Evolutionary conservation across 2,329 filamentous ascomycete species (phyloP).

Genomic region (Xylariomycetidae sp.): DNA sequence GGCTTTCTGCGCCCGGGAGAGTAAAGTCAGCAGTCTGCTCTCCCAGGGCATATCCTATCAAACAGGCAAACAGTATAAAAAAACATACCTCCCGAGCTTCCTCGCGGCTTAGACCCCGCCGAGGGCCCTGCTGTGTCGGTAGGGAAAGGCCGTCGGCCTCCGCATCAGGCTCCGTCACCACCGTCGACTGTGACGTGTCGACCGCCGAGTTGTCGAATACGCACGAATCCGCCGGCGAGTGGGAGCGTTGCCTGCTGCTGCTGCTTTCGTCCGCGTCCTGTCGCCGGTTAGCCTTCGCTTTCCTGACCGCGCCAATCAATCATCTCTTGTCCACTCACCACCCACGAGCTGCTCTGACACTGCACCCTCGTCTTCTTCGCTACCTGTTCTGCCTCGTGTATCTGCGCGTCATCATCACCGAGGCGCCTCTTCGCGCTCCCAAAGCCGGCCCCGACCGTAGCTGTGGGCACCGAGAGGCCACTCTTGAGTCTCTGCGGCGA

Average conservation of each 20-base stretch:
- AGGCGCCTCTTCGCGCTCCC: too few relatives aligned
- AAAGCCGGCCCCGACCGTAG: too few relatives aligned
- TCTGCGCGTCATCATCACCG: too few relatives aligned
- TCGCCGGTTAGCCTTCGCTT: too few relatives aligned
- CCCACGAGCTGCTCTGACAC: too few relatives aligned
- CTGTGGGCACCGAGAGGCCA: too few relatives aligned
- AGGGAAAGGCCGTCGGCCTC: slow-evolving; percentile 8
- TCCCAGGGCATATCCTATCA: not conserved
- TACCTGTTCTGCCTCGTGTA: too few relatives aligned
- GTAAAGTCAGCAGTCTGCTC: not conserved
- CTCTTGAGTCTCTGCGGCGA: too few relatives aligned
- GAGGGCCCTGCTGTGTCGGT: slow-evolving; percentile 15
- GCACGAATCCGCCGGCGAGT: slow-evolving; percentile 40
- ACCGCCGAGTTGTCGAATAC: slow-evolving; percentile 45
- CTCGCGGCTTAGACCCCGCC: slow-evolving; percentile 41
- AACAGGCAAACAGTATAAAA: not conserved
- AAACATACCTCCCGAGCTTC: slow-evolving; percentile 46
- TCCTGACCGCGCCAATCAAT: too few relatives aligned
- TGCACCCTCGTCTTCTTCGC: too few relatives aligned
- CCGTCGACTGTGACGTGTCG: slow-evolving; percentile 45
- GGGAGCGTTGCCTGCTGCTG: slow-evolving; percentile 15
- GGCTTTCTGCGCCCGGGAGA: slow-evolving; percentile 50
- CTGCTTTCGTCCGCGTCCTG: slow-evolving; percentile 6
- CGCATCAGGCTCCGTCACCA: slow-evolving; percentile 45
- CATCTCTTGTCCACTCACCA: too few relatives aligned